A percentile compares a stretch with the other conserved stretches of the same genome.
These are phyloP conservation scores for Amanita pallidorosea DNA, from an alignment of 768 basidiomycete genomes.

Conservation along the genomic window DNA sequence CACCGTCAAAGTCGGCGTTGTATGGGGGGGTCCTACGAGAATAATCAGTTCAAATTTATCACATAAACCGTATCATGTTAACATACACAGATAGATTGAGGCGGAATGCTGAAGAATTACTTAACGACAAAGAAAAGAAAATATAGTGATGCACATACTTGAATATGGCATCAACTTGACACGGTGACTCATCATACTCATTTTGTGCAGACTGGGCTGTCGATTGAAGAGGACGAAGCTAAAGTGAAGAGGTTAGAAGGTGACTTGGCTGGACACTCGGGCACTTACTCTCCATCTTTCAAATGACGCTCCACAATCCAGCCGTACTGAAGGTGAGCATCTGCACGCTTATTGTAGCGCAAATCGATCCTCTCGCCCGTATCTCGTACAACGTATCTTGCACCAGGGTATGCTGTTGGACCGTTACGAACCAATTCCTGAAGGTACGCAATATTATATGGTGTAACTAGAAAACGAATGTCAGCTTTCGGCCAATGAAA, in stretches of 20 bases:
- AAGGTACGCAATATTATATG: constrained; percentile 90
- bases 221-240: constrained; percentile 96
- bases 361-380: constrained; percentile 96
- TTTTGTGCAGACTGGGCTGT: constrained; percentile 96
- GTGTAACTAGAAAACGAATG: constrained; percentile 56
- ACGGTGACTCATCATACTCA: constrained; percentile 99
- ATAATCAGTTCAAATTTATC: constrained; percentile 15
- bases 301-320: constrained; percentile 98
- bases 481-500: constrained; percentile 5
- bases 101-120: constrained; percentile 65
- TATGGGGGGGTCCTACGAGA: constrained; percentile 79
- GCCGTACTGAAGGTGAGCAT: constrained; percentile 92
- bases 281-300: constrained; percentile 92
- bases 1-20: constrained; percentile 99
- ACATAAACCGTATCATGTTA: constrained; percentile 11
- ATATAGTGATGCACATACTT: constrained; percentile 46
- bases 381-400: constrained; percentile 93
- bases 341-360: constrained; percentile 91
- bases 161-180: constrained; percentile 97
- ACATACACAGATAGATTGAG: constrained; percentile 95
- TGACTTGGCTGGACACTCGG: not conserved
- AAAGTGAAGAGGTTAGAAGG: constrained; percentile 4
- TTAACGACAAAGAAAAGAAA: not conserved
- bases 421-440: constrained; percentile 95
- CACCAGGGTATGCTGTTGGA: constrained; percentile 90